Conservation (phyloP, 2,329 filamentous ascomycete genomes). For the Aspergillus amoenus region DNA sequence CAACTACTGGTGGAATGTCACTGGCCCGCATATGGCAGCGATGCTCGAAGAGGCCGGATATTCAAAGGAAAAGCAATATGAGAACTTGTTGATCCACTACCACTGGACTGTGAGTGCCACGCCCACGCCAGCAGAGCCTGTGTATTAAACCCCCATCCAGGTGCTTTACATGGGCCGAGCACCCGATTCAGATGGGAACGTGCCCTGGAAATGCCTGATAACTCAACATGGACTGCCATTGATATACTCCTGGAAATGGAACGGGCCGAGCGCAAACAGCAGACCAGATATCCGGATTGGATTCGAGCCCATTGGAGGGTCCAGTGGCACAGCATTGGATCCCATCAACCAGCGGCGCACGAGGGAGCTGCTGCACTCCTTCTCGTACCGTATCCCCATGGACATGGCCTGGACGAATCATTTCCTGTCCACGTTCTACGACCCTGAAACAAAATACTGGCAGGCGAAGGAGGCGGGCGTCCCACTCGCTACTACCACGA, state of each 20-base stretch:
- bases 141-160: not conserved
- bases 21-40: not conserved
- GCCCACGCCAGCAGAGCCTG: too few relatives aligned
- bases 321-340: not conserved
- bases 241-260: slow-evolving; percentile 1
- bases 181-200: not conserved
- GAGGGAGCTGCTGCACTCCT: not conserved
- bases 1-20: not conserved
- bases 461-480: not conserved
- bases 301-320: not conserved
- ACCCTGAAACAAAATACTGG: not conserved
- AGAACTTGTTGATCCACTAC: not conserved
- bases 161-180: not conserved
- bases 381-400: not conserved
- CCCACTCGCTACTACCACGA: not conserved
- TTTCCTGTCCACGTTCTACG: not conserved
- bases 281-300: not conserved
- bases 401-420: not conserved
- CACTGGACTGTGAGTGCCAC: not conserved
- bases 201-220: not conserved
- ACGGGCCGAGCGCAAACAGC: not conserved
- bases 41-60: slow-evolving; percentile 1
- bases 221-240: not conserved
- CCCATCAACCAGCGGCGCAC: not conserved
- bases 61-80: not conserved